Evolutionary conservation across 2,329 filamentous ascomycete species (phyloP), one percentile per base, ranked within the genome.

Genomic region (Parafenestella ontariensis): DNA sequence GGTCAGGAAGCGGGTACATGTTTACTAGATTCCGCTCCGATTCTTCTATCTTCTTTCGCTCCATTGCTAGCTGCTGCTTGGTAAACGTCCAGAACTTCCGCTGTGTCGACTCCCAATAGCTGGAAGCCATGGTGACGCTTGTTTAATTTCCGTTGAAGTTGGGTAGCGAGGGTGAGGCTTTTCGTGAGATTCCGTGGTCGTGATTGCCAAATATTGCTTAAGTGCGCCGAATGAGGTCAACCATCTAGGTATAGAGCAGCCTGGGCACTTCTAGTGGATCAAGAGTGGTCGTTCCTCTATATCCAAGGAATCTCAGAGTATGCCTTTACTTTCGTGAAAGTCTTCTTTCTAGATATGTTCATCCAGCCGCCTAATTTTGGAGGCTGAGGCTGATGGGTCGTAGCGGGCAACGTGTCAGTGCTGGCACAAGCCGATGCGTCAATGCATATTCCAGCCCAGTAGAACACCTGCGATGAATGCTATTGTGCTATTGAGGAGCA

Each of bases 31-130:
- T 83, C 58, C 86, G 85, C 69, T 96, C 90, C 54, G 89, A 86
- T 58, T 92, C 89, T 68, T 91, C 89, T 40, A 96, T 86, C 68
- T 87, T 86, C 71, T 89, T 86, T 52, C 94, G 88, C 74, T 90
- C 86, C 47, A 89, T 83, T 13, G 86, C 85, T 48, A 99, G 83
- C 73, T 93, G 87, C 58, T 92, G 87, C 70, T 91, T 89, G 42
- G 91, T 89, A 77, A 96, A 96, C 52, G 91, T 89, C 95, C 95
- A 99, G 79, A 90, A 86, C 65, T 87, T 89, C 65, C 89, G 86
- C 78, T 99, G 95, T 23, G 92, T 95, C 50, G 95, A 98, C 61
- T 92, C 89, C 93, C 93, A 99, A 80, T 94, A 99, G 78, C 94
- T 97, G 72, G 93, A 91, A 29, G 94, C 91, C 94, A 97, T 97